Evolutionary conservation across 139 green algal genomes (phyloP), one percentile per base, ranked within the genome.

Genomic region (Tetratostichococcus sp.): DNA sequence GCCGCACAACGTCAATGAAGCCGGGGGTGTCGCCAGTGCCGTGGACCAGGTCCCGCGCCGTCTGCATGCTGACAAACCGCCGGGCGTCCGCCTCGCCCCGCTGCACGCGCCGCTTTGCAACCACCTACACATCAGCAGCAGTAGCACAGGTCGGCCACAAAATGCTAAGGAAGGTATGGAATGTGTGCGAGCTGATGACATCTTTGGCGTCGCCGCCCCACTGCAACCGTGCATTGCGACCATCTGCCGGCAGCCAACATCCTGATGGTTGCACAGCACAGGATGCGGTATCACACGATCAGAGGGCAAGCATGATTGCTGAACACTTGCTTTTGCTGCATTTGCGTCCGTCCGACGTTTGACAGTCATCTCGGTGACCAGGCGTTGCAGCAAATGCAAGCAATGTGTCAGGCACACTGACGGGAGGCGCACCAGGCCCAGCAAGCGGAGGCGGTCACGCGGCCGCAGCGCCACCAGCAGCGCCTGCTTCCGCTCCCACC

Each of bases 391-490:
- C 67, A 25, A 4, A 23, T 57, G 42, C 71, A 67, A 19, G 42
- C 11, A 17, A 72, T 30, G 25, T n/a, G 22, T 32, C 21, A 34
- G 58, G 30, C 26, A 26, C 3, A 4, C 32, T 1, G 11, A 30
- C 4, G 35, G 30, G 57, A 19, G 30, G 16, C 30, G 8, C 65
- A 83, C 78, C 77, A 86, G 42, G 72, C 79, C 75, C 16, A 86
- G 72, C 58, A 86, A 69, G 35, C 82, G 79, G 35, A 86, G 34
- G 43, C 65, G 33, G 75, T 86, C 79, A 34, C 72, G 30, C 3
- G 80, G 82, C 1, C 69, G 69, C 67, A 86, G 75, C 1, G 72
- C 69, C 2, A 16, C 30, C 35, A 86, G 68, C 35, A 86, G 71
- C 30, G 70, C 35, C 59, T 67, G 62, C 30, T 65, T 39, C 43